Conservation (phyloP, 441 rosid species). For the Daphne laureola region DNA sequence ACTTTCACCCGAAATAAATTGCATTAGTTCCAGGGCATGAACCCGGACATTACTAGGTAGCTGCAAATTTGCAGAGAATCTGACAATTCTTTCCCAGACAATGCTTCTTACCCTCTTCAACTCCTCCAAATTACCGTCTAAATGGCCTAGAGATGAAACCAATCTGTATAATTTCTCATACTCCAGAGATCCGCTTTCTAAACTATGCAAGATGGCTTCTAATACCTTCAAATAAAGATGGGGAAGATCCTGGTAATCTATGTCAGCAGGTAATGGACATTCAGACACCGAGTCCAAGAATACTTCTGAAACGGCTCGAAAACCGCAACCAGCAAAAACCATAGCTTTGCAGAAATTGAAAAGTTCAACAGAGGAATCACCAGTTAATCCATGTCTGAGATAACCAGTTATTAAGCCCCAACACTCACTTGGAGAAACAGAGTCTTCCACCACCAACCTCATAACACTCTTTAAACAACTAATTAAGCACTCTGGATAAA, state of each 20-base stretch:
- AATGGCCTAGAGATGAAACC: constrained; percentile 70
- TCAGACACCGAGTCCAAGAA: constrained; percentile 45
- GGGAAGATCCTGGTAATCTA: constrained; percentile 43
- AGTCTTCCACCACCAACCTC: constrained; percentile 82
- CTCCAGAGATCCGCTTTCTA: constrained; percentile 43
- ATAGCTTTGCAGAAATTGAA: constrained; percentile 69
- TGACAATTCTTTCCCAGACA: constrained; percentile 76
- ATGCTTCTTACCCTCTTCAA: constrained; percentile 60
- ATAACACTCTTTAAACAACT: constrained; percentile 62
- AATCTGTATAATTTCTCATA: constrained; percentile 49
- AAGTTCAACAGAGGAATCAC: constrained; percentile 43
- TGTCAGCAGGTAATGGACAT: constrained; percentile 16
- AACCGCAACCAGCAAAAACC: constrained; percentile 83
- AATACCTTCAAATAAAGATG: constrained; percentile 51
- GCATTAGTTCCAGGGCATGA: constrained; percentile 82
- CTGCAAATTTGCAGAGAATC: constrained; percentile 71
- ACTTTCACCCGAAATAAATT: constrained; percentile 53
- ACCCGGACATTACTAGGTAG: constrained; percentile 76
- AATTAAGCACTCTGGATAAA: constrained; percentile 53
- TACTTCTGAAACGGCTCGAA: constrained; percentile 70
- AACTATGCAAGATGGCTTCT: constrained; percentile 59
- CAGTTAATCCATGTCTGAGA: constrained; percentile 42
- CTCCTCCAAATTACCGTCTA: constrained; percentile 67
- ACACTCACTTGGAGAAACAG: constrained; percentile 85
- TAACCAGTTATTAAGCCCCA: constrained; percentile 64